These are phyloP conservation scores for Elsinoe fawcettii DNA, from an alignment of 2,329 filamentous ascomycete species.

Conservation along the genomic window DNA sequence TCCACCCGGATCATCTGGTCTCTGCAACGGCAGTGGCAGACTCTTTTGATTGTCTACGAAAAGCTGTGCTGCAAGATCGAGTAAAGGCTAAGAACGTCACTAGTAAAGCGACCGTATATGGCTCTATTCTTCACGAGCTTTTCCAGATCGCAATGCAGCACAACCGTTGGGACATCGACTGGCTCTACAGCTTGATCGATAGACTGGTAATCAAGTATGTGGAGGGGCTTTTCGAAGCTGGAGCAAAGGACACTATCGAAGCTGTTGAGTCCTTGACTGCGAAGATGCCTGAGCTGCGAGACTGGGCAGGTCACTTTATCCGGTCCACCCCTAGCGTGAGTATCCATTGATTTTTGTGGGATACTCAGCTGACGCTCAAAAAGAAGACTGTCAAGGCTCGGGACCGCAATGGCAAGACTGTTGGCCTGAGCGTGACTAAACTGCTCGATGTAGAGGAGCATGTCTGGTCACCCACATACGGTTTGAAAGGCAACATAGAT, in stretches of 20 bases:
- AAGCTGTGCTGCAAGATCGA: constrained; percentile 87
- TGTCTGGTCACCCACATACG: constrained; percentile 96
- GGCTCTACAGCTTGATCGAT: constrained; percentile 59
- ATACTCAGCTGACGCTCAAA: constrained; percentile 13
- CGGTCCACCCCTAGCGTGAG: constrained; percentile 59
- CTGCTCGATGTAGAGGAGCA: constrained; percentile 95
- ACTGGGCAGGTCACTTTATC: constrained; percentile 80
- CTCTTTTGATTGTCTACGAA: constrained; percentile 82
- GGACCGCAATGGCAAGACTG: constrained; percentile 67
- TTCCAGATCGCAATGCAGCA: constrained; percentile 83
- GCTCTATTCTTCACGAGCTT: constrained; percentile 86
- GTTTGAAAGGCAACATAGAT: constrained; percentile 94
- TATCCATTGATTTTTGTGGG: constrained; percentile 3
- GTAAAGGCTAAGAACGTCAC: constrained; percentile 83
- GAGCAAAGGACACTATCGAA: constrained; percentile 56
- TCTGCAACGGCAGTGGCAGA: constrained; percentile 95
- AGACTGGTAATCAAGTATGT: constrained; percentile 66
- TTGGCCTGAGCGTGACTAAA: constrained; percentile 81
- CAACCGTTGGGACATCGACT: constrained; percentile 70
- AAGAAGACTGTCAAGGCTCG: constrained; percentile 44
- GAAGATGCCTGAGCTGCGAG: constrained; percentile 72
- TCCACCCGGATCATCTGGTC: constrained; percentile 92
- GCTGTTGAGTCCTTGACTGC: constrained; percentile 73
- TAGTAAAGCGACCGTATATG: constrained; percentile 77
- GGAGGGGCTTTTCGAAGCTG: constrained; percentile 84